These are phyloP conservation scores for Cercospora zeae-maydis DNA, from an alignment of 2,329 filamentous ascomycete species.

Conservation along the genomic window DNA sequence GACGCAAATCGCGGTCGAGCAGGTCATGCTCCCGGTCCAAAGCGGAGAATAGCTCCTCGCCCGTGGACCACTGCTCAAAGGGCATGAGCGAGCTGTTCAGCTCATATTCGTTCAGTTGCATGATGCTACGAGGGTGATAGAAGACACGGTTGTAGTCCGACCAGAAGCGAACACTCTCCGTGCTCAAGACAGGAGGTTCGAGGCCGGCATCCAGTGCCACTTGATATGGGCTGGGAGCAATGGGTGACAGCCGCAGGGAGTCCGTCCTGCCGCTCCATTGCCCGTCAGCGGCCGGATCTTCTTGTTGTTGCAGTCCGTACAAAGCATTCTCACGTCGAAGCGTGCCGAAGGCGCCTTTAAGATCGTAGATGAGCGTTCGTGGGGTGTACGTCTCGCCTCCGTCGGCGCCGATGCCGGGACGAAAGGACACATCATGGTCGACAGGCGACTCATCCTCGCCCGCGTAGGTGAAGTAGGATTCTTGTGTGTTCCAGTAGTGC, in stretches of 20 bases:
- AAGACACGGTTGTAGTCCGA: slow-evolving; percentile 92
- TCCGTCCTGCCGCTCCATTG: slow-evolving; percentile 62
- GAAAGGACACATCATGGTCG: slow-evolving; percentile 85
- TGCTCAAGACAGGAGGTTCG: slow-evolving; percentile 60
- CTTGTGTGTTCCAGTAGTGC: slow-evolving; percentile 98
- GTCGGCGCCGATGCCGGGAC: slow-evolving; percentile 75
- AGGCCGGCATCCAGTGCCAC: slow-evolving; percentile 70
- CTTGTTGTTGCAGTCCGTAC: slow-evolving; percentile 61
- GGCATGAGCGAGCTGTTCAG: slow-evolving; percentile 75
- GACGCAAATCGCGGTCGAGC: slow-evolving; percentile 82
- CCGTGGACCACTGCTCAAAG: slow-evolving; percentile 72
- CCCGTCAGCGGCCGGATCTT: slow-evolving; percentile 37
- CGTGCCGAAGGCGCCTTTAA: slow-evolving; percentile 90
- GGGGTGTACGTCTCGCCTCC: slow-evolving; percentile 90
- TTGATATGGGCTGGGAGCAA: slow-evolving; percentile 73
- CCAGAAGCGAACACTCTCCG: slow-evolving; percentile 83
- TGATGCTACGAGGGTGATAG: slow-evolving; percentile 81
- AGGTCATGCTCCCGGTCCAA: slow-evolving; percentile 69
- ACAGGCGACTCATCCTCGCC: slow-evolving; percentile 64
- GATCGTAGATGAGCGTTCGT: slow-evolving; percentile 85
- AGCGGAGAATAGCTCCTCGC: slow-evolving; percentile 65
- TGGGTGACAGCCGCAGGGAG: slow-evolving; percentile 64
- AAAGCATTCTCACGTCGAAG: slow-evolving; percentile 83
- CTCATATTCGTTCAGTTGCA: slow-evolving; percentile 85
- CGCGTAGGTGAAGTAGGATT: slow-evolving; percentile 94